A percentile compares a stretch with the other conserved stretches of the same genome.
These are phyloP conservation scores for Porphyrellus cyaneotinctus DNA, from an alignment of 768 basidiomycete species.

Conservation along the genomic window DNA sequence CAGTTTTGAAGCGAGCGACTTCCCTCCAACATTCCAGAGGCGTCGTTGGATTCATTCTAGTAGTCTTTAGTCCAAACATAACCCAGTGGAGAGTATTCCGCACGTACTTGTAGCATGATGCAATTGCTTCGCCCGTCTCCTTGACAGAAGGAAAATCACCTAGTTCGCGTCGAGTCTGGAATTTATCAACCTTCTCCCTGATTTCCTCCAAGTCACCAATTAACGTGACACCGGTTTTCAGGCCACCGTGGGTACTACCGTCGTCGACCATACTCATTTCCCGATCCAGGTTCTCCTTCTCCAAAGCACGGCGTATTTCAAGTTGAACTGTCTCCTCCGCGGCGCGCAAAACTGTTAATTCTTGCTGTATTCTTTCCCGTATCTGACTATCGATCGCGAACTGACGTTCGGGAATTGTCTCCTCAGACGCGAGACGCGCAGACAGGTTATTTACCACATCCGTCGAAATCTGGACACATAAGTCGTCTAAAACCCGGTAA, in stretches of 20 bases:
- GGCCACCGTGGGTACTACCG: conserved; percentile 35
- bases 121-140: conserved; percentile 53
- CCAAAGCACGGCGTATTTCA: conserved; percentile 74
- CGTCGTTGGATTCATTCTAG: conserved; percentile 41
- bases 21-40: conserved; percentile 75
- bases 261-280: conserved; percentile 56
- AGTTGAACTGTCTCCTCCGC: conserved; percentile 67
- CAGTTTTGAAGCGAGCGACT: conserved; percentile 63
- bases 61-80: neutral
- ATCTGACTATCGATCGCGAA: conserved; percentile 69
- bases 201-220: conserved; percentile 76
- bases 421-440: conserved; percentile 55
- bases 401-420: conserved; percentile 65
- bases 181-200: conserved; percentile 65
- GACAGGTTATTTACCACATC: conserved; percentile 78
- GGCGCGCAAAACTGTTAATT: conserved; percentile 58
- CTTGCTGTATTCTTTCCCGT: conserved; percentile 64
- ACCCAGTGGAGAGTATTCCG: neutral
- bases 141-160: conserved; percentile 54
- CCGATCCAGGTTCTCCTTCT: conserved; percentile 83
- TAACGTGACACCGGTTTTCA: conserved; percentile 59
- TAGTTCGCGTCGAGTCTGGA: conserved; percentile 53
- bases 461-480: conserved; percentile 62
- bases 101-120: conserved; percentile 68
- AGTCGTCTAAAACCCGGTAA: neutral